Evolutionary conservation across 768 basidiomycete genomes (phyloP), one percentile per base, ranked within the genome.

Genomic region (Porphyrellus cyaneotinctus): DNA sequence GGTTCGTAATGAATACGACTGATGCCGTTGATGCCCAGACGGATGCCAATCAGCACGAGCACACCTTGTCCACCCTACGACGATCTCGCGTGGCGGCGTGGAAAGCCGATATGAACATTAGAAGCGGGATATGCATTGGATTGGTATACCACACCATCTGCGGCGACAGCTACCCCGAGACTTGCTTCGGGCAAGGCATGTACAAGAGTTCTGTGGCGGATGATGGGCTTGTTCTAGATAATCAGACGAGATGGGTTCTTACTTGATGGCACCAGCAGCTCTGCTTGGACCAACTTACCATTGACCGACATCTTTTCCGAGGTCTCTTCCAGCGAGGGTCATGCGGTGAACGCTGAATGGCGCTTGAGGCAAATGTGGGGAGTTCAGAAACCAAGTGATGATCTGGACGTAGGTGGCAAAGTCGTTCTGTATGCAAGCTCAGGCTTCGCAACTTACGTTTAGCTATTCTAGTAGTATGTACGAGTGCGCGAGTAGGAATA

Each of bases 231-330:
- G 46, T 43, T 33, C 20, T 10, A 22, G 49, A 45, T 2, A 41
- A 17, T 28, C 26, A 9, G 18, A 41, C 20, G 31, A 35, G 38
- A 48, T 36, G 52, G 26, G 28, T 43, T 67, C 78, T 51, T 64
- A 91, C 88, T 88, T 92, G 73, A 98, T 88, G 12, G 93, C 95
- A 33, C 95, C 94, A 10, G 95, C 94, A n/a, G 95, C 97, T 0
- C 91, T 93, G 64, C 91, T 95, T 0, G 95, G 95, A 0, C 95
- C 95, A 63, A 98, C n/a, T n/a, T n/a, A 98, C 95, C 95, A 97
- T 68, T 93, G 88, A 1, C 95, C 95, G 0, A 97, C 88, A 58
- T 93, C 91, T 56, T 91, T 97, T 13, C 95, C 95, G 1, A 97
- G 79, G 60, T 94, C 88, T 65, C 97, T 95, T 1, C 95, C 95